Evolutionary conservation across 164 flowering plant genomes (phyloP).

Genomic region (grape (Vitis vinifera)): ASM3070453v1 NC_081816.1:22039001-22039500

Average conservation of each 20-base stretch:
- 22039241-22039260: neutral
- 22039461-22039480: conserved; percentile 42
- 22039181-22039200: neutral
- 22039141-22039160: neutral
- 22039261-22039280: neutral
- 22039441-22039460: conserved; percentile 60
- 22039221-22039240: too few species aligned
- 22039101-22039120: neutral
- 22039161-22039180: neutral
- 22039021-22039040: too few species aligned
- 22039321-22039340: conserved; percentile 25
- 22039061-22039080: too few species aligned
- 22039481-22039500: conserved; percentile 49
- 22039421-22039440: conserved; percentile 78
- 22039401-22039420: conserved; percentile 77
- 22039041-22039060: too few species aligned
- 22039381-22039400: conserved; percentile 53
- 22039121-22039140: neutral
- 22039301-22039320: neutral
- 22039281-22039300: conserved; percentile 4
- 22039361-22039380: conserved; percentile 56
- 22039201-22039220: neutral
- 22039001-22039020: too few species aligned
- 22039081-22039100: neutral
- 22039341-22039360: conserved; percentile 51